phyloP scores from a whole-genome alignment of 2,329 filamentous ascomycete genomes.

The Colletotrichum sansevieriae region DNA sequence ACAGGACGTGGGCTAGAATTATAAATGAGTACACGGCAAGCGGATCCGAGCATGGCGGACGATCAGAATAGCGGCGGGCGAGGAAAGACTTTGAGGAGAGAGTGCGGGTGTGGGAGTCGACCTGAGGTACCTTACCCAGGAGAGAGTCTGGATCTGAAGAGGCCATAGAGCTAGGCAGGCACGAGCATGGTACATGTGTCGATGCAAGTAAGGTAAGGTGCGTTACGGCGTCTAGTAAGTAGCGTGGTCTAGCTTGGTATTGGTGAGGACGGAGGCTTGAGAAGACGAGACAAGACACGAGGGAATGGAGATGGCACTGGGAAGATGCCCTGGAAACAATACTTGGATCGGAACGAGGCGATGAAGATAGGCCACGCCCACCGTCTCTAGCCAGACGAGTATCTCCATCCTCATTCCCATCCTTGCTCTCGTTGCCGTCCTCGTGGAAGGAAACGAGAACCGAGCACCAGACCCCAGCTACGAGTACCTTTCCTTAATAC shows the following conservation, averaged over 20 bases:
- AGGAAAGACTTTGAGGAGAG: constrained; percentile 33
- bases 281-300: neutral
- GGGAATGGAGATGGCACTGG: neutral
- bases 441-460: constrained; percentile 16
- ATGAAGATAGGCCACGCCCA: neutral
- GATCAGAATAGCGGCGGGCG: constrained; percentile 27
- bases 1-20: constrained; percentile 17
- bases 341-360: neutral
- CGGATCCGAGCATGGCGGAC: constrained; percentile 32
- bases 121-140: too few species aligned
- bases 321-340: neutral
- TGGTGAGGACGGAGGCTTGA: constrained; percentile 14
- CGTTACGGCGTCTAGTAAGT: constrained; percentile 9
- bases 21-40: constrained; percentile 37
- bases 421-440: too few species aligned
- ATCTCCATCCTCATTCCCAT: too few species aligned
- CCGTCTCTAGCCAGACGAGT: too few species aligned
- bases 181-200: constrained; percentile 7
- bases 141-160: constrained; percentile 12
- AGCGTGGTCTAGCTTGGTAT: neutral
- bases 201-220: constrained; percentile 13
- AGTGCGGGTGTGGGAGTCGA: too few species aligned
- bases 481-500: neutral
- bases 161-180: constrained; percentile 12
- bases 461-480: constrained; percentile 1